Evolutionary conservation across 192 early-diverging fungal genomes (phyloP).

Genomic region (Rhizophagus prolifer): DNA sequence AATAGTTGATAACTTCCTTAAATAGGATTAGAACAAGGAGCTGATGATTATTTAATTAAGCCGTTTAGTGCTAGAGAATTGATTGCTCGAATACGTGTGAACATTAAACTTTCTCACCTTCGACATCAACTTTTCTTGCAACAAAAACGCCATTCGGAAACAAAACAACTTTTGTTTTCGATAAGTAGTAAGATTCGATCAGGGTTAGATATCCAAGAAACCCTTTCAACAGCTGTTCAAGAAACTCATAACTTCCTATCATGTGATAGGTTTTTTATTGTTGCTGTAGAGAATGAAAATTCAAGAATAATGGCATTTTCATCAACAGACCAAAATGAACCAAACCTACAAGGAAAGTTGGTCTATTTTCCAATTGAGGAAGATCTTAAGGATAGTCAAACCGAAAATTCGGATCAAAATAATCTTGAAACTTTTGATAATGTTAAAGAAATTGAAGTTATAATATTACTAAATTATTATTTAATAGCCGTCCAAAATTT

Average conservation of each 20-base stretch:
- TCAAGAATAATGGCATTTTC: neutral
- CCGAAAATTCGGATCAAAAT: neutral
- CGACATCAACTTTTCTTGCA: constrained; percentile 43
- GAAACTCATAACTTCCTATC: constrained; percentile 39
- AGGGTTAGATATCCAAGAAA: constrained; percentile 35
- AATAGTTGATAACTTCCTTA: neutral
- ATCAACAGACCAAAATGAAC: neutral
- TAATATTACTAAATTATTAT: neutral
- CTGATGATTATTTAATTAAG: constrained; percentile 61
- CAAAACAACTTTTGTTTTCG: constrained; percentile 43
- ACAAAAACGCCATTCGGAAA: constrained; percentile 40
- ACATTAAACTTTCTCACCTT: constrained; percentile 47
- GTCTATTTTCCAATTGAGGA: neutral
- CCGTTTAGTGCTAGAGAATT: constrained; percentile 52
- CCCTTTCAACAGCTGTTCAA: constrained; percentile 35
- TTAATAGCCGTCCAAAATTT: neutral
- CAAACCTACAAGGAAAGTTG: neutral
- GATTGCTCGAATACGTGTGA: constrained; percentile 52
- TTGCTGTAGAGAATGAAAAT: neutral
- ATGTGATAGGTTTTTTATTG: constrained; percentile 40
- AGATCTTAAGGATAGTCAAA: neutral
- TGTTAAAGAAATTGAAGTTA: neutral
- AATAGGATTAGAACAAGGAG: constrained; percentile 49
- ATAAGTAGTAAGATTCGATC: constrained; percentile 42
- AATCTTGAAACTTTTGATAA: neutral